These are phyloP conservation scores for Spizellomyces punctatus DNA, from an alignment of 192 early-diverging fungal species.

Conservation along the genomic window DNA sequence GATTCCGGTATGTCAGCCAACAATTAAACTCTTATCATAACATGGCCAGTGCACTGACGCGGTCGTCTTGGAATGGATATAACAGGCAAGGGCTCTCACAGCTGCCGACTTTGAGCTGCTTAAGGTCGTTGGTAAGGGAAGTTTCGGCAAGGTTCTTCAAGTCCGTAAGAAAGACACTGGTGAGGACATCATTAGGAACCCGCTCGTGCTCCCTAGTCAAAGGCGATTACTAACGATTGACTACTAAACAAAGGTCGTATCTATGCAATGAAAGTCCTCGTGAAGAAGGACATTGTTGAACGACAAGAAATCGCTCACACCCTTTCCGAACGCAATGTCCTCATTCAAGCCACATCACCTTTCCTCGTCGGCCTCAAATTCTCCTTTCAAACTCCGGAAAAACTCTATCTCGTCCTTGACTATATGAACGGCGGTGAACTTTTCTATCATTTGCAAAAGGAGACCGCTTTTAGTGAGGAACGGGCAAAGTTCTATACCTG, in stretches of 20 bases:
- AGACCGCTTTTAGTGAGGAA: conserved; percentile 85
- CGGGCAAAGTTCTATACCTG: conserved; percentile 81
- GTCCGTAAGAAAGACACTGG: conserved; percentile 77
- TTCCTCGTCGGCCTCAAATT: conserved; percentile 95
- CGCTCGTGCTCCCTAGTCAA: too few species aligned
- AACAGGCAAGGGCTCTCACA: conserved; percentile 42
- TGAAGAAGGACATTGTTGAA: conserved; percentile 73
- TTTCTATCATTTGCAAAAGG: conserved; percentile 91
- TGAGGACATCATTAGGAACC: background rate
- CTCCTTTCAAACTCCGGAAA: conserved; percentile 80
- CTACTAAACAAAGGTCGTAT: conserved; percentile 52
- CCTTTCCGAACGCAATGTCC: conserved; percentile 74
- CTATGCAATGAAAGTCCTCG: conserved; percentile 83
- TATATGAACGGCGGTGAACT: conserved; percentile 82
- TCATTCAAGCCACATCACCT: conserved; percentile 72
- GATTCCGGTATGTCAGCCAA: conserved; percentile 33
- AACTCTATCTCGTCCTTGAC: conserved; percentile 78
- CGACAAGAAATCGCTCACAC: conserved; percentile 77
- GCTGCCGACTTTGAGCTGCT: conserved; percentile 73
- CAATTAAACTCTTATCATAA: background rate
- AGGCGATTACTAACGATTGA: too few species aligned
- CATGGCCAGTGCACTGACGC: background rate
- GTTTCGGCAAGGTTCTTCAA: conserved; percentile 81
- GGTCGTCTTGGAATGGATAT: background rate
- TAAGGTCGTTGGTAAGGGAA: conserved; percentile 74